These are phyloP conservation scores for Claviceps spartinae DNA, from an alignment of 2,329 filamentous ascomycete species.

Conservation along the genomic window DNA sequence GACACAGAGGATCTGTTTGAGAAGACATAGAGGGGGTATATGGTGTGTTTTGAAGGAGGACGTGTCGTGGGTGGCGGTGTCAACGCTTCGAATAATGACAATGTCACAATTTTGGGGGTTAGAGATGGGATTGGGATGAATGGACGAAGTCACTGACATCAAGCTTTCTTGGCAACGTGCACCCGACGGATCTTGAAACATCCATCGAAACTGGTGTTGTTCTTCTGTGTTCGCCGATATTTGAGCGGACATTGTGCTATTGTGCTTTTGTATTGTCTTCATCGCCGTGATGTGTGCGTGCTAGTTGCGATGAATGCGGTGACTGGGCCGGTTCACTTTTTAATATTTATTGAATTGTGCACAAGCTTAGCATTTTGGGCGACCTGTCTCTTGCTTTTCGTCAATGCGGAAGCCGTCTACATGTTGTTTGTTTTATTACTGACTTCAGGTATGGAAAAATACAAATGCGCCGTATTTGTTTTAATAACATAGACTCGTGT, in stretches of 20 bases:
- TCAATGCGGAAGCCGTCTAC: not conserved
- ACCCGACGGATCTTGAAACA: not conserved
- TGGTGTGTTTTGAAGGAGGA: not conserved
- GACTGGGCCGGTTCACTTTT: not conserved
- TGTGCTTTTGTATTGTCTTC: not conserved
- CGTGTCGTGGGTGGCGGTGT: not conserved
- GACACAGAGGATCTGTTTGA: not conserved
- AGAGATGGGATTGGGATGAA: not conserved
- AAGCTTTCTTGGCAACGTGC: not conserved
- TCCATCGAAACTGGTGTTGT: not conserved
- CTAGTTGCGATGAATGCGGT: not conserved
- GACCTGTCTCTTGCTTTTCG: not conserved
- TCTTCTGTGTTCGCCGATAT: not conserved
- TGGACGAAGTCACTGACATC: not conserved
- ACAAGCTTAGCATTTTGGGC: not conserved
- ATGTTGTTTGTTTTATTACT: no score
- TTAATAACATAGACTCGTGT: no score
- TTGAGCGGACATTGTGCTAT: not conserved
- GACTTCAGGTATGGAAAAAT: no score
- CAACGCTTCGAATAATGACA: no score
- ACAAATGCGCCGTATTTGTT: no score
- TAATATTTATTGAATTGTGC: not conserved
- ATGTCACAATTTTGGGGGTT: not conserved
- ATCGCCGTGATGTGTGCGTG: not conserved
- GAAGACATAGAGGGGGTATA: not conserved